Evolutionary conservation across 176 grass and related monocot genomes (phyloP), one percentile per base, ranked within the genome.

Genomic region (Oryza brachyantha): DNA sequence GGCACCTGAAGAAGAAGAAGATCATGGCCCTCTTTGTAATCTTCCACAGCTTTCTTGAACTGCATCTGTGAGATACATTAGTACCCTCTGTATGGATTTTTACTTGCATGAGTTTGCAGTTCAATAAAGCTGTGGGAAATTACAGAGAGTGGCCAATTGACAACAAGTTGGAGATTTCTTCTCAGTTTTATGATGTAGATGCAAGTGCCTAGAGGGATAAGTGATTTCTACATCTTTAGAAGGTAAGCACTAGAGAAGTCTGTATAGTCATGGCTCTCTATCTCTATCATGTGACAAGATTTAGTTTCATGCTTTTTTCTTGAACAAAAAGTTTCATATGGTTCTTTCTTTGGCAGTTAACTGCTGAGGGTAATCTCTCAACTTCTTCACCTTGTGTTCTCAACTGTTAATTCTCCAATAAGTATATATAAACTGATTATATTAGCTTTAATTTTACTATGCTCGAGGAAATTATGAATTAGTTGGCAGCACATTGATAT

Each of bases 21-120:
- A n/a, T n/a, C n/a, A 87, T 92, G 94, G 83, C 64, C 92, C 86
- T 95, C 88, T 93, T 75, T 95, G 96, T 88, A 71, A 32, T 99
- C 88, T 99, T 99, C 96, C 96, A 99, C 96, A 93, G 92, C 96
- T 99, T 99, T 99, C 96, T 99, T 99, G 96, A 99, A 99, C 96
- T 99, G 92, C 85, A 84, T 86, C 72, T 66, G 41, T 29, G 50
- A 52, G 78, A 55, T 64, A 70, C 19, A 26, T 3, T 27, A 72
- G n/a, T n/a, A 4, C 29, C 32, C 36, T 43, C 13, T 32, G n/a
- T n/a, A n/a, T n/a, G n/a, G 10, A 50, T 41, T 89, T 83, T 63
- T 82, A 1, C 82, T 41, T 64, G 28, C 43, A 41, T 17, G 54
- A 63, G 17, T 82, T 13, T 82, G 83, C 83, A 84, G 93, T 97